A percentile compares a stretch with the other conserved stretches of the same genome.
phyloP scores from a whole-genome alignment of 1,139 yeast species.

The Nakaseomyces uthaithaninus region DNA sequence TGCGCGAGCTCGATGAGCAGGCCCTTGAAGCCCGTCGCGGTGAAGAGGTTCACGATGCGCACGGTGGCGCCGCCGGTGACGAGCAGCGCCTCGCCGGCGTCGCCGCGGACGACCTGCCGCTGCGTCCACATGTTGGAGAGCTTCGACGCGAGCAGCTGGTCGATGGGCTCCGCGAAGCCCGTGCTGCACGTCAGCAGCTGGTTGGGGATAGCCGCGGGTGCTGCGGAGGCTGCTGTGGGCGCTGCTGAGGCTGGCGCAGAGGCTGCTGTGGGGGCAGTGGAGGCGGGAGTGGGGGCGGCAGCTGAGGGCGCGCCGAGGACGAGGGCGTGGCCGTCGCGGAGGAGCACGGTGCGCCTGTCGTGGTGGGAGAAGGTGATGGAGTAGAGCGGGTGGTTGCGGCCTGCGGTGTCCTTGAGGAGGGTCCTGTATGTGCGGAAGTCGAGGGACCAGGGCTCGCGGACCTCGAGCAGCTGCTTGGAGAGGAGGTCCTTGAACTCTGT shows the following conservation, averaged over 20 bases:
- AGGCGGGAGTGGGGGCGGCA: slow-evolving; percentile 22
- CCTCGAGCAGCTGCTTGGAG: slow-evolving; percentile 20
- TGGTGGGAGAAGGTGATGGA: slow-evolving; percentile 25
- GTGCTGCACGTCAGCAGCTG: slow-evolving; percentile 3
- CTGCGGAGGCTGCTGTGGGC: slow-evolving; percentile 20
- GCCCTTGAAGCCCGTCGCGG: slow-evolving; percentile 31
- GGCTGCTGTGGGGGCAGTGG: slow-evolving; percentile 21
- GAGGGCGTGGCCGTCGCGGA: slow-evolving; percentile 23
- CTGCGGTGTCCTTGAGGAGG: slow-evolving; percentile 18
- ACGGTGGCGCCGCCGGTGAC: slow-evolving; percentile 20
- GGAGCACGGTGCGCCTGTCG: slow-evolving; percentile 20
- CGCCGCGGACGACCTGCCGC: slow-evolving; percentile 30
- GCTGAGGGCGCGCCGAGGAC: slow-evolving; percentile 15
- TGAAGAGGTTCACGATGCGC: slow-evolving; percentile 27
- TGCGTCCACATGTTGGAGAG: slow-evolving; percentile 31
- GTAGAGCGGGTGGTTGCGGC: slow-evolving; percentile 24
- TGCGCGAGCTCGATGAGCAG: slow-evolving; percentile 26
- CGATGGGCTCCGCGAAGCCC: slow-evolving; percentile 19
- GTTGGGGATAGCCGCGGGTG: slow-evolving; percentile 12
- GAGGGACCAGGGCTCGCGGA: slow-evolving; percentile 28
- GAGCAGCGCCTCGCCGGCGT: slow-evolving; percentile 27
- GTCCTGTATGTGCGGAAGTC: slow-evolving; percentile 29
- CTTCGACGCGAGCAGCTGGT: slow-evolving; percentile 20
- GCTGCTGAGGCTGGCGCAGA: slow-evolving; percentile 13
- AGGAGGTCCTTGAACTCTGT: slow-evolving; percentile 28